Evolutionary conservation across 2,329 filamentous ascomycete genomes (phyloP), one percentile per base, ranked within the genome.

Genomic region (Didymella glomerata): DNA sequence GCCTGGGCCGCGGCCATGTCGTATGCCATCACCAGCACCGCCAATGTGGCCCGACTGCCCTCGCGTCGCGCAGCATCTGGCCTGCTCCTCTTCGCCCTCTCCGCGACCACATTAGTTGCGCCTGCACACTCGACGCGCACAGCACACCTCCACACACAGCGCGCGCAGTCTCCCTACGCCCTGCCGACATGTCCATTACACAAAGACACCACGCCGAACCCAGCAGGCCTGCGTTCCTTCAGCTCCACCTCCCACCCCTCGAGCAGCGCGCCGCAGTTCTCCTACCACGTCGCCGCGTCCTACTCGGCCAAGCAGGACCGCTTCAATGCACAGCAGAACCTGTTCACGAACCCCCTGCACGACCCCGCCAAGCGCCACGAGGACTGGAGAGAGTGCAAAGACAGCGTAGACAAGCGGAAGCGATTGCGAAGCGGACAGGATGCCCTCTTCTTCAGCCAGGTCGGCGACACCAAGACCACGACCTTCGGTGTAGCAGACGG

Each of bases 401-500:
- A 62, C 24, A 55, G 65, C 54, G 67, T 83, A 66, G 82, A 85
- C 71, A 86, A 87, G 74, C 82, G 81, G 66, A 84, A 81, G 62
- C 87, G 90, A 24, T 91, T 90, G 48, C 89, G 87, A 58, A 95
- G 91, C 49, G 95, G 95, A 16, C 93, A 99, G 78, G 95, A 99
- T 83, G 92, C 95, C 57, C 98, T 97, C 81, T 99, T 99, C 78
- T 90, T 95, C 68, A 78, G 90, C 72, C 87, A 88, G 24, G 82
- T 97, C n/a, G 91, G 90, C 50, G 86, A 88, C 63, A 85, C 85
- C 1, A 84, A 87, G 36, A 84, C 88, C 40, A 85, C 97, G 11
- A 92, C 93, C 0, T 89, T 99, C 67, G 95, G 92, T 18, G 86
- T 99, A 24, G 93, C 93, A 52, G 95, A 99, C 75, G 95, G 95